Evolutionary conservation across 495 filamentous ascomycete genomes (phyloP), one percentile per base, ranked within the genome.

Genomic region (Podospora sp.): DNA sequence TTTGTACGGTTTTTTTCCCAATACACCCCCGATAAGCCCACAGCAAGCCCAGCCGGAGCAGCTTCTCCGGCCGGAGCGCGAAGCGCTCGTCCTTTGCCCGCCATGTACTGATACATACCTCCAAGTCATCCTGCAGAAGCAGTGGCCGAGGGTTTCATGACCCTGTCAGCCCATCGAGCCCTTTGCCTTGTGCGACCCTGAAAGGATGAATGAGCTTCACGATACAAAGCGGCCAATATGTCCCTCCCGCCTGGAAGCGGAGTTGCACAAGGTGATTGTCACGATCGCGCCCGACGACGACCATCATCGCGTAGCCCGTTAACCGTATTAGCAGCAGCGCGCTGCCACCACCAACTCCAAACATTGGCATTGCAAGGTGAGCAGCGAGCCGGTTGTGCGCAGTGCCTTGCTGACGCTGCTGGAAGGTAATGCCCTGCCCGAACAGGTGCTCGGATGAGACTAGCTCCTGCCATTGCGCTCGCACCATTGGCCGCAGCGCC

Each of bases 41-140:
- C 16, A 24, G 60, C 40, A 46, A 14, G 40, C 26, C 20, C 57
- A 16, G 33, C 60, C 60, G 60, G 60, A 62, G 60, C 60, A 62
- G 20, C 60, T 62, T 22, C 60, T 62, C 60, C 60, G 60, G 35
- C 60, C 57, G 9, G 36, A 60, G 26, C 57, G 29, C 57, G 26
- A 16, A n/a, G 6, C 16, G 11, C 52, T 22, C 52, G 21, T 33
- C 8, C 29, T 33, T n/a, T 33, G 29, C 20, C 22, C 21, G n/a
- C 52, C 22, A 55, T 55, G 52, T 55, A 55, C 52, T n/a, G 25
- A 26, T 55, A 55, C 52, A 55, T 6, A 22, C 20, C 20, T 11
- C 24, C 20, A 2, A 55, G 52, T 46, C 40, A 18, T 46, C 40
- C 9, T 6, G 40, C 5, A 46, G 40, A 46, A 18, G 16, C 2